A percentile compares a stretch with the other conserved stretches of the same genome.
phyloP scores from a whole-genome alignment of 1,284 basidiomycete species.

The Cryptococcus sp. region DNA sequence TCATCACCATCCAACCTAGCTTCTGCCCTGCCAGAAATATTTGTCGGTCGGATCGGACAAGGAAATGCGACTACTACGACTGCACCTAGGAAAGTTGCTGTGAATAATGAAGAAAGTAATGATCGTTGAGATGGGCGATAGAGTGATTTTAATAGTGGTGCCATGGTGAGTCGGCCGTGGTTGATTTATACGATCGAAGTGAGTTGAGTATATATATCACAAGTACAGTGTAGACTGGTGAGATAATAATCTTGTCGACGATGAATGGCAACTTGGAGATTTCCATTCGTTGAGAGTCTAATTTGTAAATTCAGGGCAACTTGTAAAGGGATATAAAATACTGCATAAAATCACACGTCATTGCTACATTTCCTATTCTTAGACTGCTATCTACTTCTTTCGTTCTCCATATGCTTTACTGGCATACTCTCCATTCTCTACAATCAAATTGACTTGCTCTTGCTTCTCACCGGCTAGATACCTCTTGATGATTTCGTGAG shows the following conservation, averaged over 20 bases:
- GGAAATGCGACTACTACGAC: slow-evolving; percentile 47
- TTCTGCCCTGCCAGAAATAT: slow-evolving; percentile 8
- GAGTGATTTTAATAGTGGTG: slow-evolving; percentile 44
- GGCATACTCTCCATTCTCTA: slow-evolving; percentile 56
- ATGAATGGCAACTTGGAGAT: too few species aligned
- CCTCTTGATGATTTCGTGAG: slow-evolving; percentile 73
- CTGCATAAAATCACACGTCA: too few species aligned
- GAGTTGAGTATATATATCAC: too few species aligned
- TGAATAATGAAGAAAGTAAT: slow-evolving; percentile 45
- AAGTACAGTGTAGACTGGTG: too few species aligned
- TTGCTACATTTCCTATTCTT: too few species aligned
- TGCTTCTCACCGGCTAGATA: slow-evolving; percentile 67
- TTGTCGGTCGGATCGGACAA: slow-evolving; percentile 36
- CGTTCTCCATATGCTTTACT: slow-evolving; percentile 46
- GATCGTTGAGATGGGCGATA: slow-evolving; percentile 46
- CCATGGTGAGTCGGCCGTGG: too few species aligned
- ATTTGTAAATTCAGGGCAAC: too few species aligned
- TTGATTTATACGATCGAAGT: too few species aligned
- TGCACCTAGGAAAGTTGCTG: slow-evolving; percentile 47
- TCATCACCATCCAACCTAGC: slow-evolving; percentile 11
- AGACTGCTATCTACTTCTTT: slow-evolving; percentile 24
- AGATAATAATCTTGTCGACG: slow-evolving; percentile 1
- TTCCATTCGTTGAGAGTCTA: too few species aligned
- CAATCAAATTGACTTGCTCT: slow-evolving; percentile 75
- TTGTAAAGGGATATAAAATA: too few species aligned